Percentiles rank a stretch among this genome's conserved stretches.
Evolutionary conservation across 805 yeast species (phyloP).

Genomic region (Nakazawaea ernobii): DNA sequence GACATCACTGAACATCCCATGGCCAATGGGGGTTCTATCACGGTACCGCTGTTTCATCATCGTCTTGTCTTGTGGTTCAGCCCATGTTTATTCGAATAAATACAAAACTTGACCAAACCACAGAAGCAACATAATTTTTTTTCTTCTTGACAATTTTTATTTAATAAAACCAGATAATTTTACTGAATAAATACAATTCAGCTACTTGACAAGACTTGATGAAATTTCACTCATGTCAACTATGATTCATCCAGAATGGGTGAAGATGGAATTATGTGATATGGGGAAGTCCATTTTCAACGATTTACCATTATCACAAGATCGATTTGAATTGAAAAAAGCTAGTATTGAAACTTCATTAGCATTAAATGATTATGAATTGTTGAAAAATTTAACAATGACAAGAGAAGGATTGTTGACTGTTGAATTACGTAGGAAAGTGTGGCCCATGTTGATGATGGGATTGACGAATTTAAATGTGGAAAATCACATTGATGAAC

Average conservation of each 20-base stretch:
- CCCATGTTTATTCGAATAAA: no score
- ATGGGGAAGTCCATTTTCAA: constrained; percentile 41
- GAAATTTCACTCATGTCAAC: constrained; percentile 3
- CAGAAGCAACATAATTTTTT: no score
- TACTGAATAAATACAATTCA: no score
- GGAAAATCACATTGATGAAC: constrained; percentile 12
- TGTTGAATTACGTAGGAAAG: constrained; percentile 31
- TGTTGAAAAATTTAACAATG: constrained; percentile 29
- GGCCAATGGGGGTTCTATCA: neutral
- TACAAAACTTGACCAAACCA: no score
- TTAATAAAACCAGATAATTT: no score
- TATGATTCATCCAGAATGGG: constrained; percentile 36
- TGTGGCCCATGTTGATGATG: constrained; percentile 50
- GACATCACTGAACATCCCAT: constrained; percentile 40
- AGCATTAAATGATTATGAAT: constrained; percentile 21
- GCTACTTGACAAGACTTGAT: no score
- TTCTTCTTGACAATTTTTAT: no score
- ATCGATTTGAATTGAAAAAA: constrained; percentile 30
- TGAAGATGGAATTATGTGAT: constrained; percentile 41
- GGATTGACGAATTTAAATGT: constrained; percentile 20
- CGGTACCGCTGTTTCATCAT: neutral
- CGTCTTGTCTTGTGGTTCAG: no score
- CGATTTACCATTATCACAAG: constrained; percentile 35
- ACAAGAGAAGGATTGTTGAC: constrained; percentile 43
- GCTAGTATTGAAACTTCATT: constrained; percentile 33